Conservation (phyloP, 352 stramenopile genomes). For the Phytophthora colocasiae region DNA sequence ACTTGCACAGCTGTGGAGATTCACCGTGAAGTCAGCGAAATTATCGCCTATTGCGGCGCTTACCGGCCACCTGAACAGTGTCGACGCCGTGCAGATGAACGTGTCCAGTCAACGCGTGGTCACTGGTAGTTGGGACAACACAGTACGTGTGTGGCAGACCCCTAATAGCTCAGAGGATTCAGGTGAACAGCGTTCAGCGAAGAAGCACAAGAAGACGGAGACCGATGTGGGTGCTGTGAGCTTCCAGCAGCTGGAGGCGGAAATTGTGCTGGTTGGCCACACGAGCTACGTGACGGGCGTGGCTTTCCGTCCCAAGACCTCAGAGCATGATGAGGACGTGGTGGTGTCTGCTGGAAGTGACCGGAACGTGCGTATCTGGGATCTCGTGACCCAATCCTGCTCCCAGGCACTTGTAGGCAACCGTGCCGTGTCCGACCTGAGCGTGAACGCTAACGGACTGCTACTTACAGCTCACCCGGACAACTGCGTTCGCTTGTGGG, state of each 20-base stretch:
- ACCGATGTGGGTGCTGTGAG: constrained; percentile 42
- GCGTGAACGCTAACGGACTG: constrained; percentile 64
- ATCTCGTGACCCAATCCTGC: constrained; percentile 75
- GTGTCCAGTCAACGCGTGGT: constrained; percentile 50
- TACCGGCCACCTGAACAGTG: constrained; percentile 83
- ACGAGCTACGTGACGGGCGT: constrained; percentile 82
- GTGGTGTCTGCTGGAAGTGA: constrained; percentile 75
- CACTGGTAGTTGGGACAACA: constrained; percentile 88
- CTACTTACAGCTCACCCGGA: constrained; percentile 85
- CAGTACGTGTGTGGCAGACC: constrained; percentile 76
- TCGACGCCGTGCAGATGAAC: constrained; percentile 64
- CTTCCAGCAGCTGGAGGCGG: constrained; percentile 77
- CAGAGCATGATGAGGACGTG: constrained; percentile 51
- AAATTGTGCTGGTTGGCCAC: constrained; percentile 80
- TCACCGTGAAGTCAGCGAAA: constrained; percentile 40
- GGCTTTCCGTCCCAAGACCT: constrained; percentile 62
- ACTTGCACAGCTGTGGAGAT: constrained; percentile 72
- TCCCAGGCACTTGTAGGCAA: constrained; percentile 80
- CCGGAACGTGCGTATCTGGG: constrained; percentile 81
- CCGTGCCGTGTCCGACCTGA: constrained; percentile 77
- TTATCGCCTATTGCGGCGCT: constrained; percentile 62
- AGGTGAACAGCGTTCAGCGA: constrained; percentile 50
- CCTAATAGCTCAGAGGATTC: constrained; percentile 21
- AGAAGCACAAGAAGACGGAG: constrained; percentile 77
- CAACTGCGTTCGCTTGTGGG: constrained; percentile 84